Evolutionary conservation across 257 asterid genomes (phyloP), one percentile per base, ranked within the genome.

Genomic region (Solanum stenotomum): DNA sequence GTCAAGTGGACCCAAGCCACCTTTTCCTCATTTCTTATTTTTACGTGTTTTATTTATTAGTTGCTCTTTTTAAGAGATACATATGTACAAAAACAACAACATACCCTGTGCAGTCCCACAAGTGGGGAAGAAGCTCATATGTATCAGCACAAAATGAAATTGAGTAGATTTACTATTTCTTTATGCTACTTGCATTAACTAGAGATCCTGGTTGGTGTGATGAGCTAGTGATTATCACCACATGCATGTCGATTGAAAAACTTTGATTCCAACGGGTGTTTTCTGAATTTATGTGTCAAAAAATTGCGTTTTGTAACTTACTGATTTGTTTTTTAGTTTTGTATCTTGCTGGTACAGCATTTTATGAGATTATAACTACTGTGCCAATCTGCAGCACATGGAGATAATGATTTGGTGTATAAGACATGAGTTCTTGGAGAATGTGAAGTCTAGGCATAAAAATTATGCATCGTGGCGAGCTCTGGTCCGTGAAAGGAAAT

Each of bases 351-450:
- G 86, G 70, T 82, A 16, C 31, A 27, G 61, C 85, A 46, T 49
- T 81, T 31, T 8, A 46, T 81, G 85, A 81, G 68, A 81, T 27
- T 46, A 18, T 18, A 8, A 81, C 29, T 81, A 7, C 42, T 46
- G 68, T 46, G 85, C 85, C 67, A 78, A 87, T 83, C 82, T 87
- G 86, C 96, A 97, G 99, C 99, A 97, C 89, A 82, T 93, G 94
- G 99, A 97, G 87, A 91, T 93, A 87, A 93, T 97, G 96, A 88
- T 90, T 86, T 97, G 99, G 99, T 97, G 98, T 93, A 92, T 91
- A 86, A 91, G 96, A 87, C 96, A 95, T 94, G 92, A 93, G 13
- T 97, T 96, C 93, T 87, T 97, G 92, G 96, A 91, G 88, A 89
- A 90, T 87, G 92, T 95, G 88, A 92, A 74, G 59, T 89, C 94